Base-by-base conservation (phyloP, 495 filamentous ascomycete species). In the Neurospora sp. region DNA sequence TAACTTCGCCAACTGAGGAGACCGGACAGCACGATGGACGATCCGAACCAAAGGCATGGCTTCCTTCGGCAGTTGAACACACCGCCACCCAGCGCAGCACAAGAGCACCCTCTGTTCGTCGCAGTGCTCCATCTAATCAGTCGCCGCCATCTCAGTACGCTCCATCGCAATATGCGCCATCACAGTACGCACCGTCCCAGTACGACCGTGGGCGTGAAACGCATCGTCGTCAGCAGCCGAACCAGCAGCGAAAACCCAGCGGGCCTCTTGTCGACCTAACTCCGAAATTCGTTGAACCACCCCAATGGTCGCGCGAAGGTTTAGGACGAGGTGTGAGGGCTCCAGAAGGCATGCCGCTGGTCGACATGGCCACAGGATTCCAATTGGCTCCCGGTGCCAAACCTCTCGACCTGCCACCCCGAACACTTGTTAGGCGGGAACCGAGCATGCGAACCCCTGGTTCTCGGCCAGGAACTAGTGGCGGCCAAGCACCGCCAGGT, bases 211-310 rank as follows among this genome's bases (percentile, higher is more conserved):
- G 48, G 37, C 61, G 71, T 38, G 61, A 76, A 65, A 16, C 53
- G 7, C 53, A 65, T 59, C 80, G 77, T 3, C 78, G 74, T 69
- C 74, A 74, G 9, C 74, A 72, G 31, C 74, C 75, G 14, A 78
- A 74, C 9, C 71, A 65, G 72, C 85, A 84, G 12, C 90, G 88
- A 76, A 91, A 18, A 16, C 53, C 53, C 31, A 65, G 53, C 27
- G 27, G 6, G 53, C 53, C 94, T 2, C 85, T 97, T 0, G 83
- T 97, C 14, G 92, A 94, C 75, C 85, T 96, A 22, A 92, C 89
- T 0, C 91, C 93, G 0, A 83, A 85, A n/a, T 93, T 91, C 78
- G 85, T 87, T 61, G 92, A 93, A 73, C 85, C 92, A 22, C 92
- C 91, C 5, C 93, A 96, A 75, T 87, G 85, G 85, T 79, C 83